Conservation (phyloP, 202 grass and related monocot genomes). For the Eragrostis tef region DNA sequence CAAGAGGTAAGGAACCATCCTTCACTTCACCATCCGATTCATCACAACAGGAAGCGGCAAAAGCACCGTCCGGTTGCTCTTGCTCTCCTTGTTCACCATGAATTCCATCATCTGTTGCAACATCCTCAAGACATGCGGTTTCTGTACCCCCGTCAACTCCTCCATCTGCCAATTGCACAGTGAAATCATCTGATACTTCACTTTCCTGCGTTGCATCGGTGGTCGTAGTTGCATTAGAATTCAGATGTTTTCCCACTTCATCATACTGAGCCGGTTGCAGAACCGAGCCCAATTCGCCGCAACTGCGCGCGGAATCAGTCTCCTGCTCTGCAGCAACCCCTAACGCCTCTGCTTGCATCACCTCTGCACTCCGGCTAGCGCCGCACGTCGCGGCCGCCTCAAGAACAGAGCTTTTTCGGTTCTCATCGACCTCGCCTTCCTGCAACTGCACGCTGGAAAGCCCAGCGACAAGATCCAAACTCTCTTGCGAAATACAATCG, state of each 20-base stretch:
- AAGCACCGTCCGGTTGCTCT: background rate
- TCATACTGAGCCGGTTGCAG: conserved; percentile 5
- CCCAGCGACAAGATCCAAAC: conserved; percentile 2
- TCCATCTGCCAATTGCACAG: conserved; percentile 6
- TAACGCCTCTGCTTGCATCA: background rate
- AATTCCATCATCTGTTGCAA: background rate
- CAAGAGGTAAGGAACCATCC: conserved; percentile 26
- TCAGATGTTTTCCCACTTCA: background rate
- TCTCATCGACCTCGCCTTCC: background rate
- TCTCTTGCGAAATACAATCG: conserved; percentile 16
- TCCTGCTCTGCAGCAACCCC: background rate
- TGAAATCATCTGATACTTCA: conserved; percentile 1
- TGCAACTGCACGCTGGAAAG: conserved; percentile 15
- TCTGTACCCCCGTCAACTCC: background rate
- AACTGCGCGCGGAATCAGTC: background rate
- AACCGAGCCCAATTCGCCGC: background rate
- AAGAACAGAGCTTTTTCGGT: background rate
- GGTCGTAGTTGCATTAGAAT: background rate
- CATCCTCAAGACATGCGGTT: conserved; percentile 19
- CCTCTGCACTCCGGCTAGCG: background rate
- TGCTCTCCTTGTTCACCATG: conserved; percentile 13
- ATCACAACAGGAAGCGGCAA: background rate
- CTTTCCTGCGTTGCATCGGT: background rate
- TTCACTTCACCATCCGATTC: background rate
- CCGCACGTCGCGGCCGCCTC: background rate